Base-by-base conservation (phyloP, 352 stramenopile genomes). In the Phytopythium delawarense region DNA sequence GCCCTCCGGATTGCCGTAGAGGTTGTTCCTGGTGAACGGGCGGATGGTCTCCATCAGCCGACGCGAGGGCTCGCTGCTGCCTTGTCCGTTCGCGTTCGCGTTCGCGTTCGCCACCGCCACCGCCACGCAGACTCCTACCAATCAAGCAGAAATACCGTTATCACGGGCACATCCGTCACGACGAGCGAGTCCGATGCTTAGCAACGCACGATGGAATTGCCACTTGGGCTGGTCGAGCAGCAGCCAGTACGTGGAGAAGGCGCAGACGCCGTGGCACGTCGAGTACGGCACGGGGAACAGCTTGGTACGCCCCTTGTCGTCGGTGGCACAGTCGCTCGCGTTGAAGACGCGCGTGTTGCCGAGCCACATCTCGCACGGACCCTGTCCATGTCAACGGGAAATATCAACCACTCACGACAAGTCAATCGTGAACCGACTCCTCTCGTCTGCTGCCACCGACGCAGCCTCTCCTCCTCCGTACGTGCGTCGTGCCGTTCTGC, bases 211-310 rank as follows among this genome's bases (percentile, higher is more conserved):
- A 57, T 77, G 79, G 32, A 71, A 61, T 40, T 81, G 74, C 66
- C 69, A 85, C 50, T 66, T 59, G 23, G 25, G 48, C 13, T 74
- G 64, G 46, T 84, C 64, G 39, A 84, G 66, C 7, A 18, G 66
- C 30, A 84, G 54, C 76, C 76, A 84, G 67, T 78, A 84, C 46
- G 78, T 79, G 0, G 68, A 60, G 25, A 84, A 58, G n/a, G 61
- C 70, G 65, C 73, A 84, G 21, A 63, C 55, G 9, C 59, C 63
- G 18, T 67, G 67, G 61, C 75, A 84, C 3, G 65, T 65, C 18
- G 70, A 72, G 30, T 64, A 81, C 34, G 81, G 72, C 0, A 84
- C 57, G 0, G 69, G 63, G 55, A 74, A 57, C 7, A 57, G 51
- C 25, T 57, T 57, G 51, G 51, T 32, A 1, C 51, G 51, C 4